phyloP scores from a whole-genome alignment of 495 filamentous ascomycete genomes.

The Rostrohypoxylon terebratum region DNA sequence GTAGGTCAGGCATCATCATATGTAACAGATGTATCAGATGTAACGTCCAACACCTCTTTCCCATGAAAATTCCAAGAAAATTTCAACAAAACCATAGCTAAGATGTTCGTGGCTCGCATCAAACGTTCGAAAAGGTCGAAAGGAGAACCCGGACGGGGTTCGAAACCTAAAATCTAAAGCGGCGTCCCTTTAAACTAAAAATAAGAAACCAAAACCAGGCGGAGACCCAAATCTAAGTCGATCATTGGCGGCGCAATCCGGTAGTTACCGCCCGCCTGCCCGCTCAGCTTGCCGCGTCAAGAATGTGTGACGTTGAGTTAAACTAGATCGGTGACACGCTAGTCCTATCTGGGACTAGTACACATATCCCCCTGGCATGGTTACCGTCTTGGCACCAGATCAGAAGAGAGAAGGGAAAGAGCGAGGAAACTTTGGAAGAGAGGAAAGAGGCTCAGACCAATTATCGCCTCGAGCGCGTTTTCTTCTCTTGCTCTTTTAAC shows the following conservation, averaged over 20 bases:
- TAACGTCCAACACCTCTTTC: slow-evolving; percentile 7
- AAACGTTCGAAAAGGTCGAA: slow-evolving; percentile 8
- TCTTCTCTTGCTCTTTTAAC: neutral
- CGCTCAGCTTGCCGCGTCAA: slow-evolving; percentile 22
- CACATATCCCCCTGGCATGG: slow-evolving; percentile 30
- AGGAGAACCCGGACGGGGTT: slow-evolving; percentile 31
- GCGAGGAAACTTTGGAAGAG: too few species aligned
- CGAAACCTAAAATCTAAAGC: slow-evolving; percentile 39
- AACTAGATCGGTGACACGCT: slow-evolving; percentile 43
- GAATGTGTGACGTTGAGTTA: slow-evolving; percentile 47
- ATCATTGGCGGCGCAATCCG: slow-evolving; percentile 42
- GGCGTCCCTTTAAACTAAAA: slow-evolving; percentile 33
- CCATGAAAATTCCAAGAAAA: neutral
- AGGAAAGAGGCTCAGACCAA: slow-evolving; percentile 29
- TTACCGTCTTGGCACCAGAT: slow-evolving; percentile 43
- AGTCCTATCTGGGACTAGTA: slow-evolving; percentile 19
- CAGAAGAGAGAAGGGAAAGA: slow-evolving; percentile 25
- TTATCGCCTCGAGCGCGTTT: slow-evolving; percentile 7
- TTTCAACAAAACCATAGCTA: slow-evolving; percentile 9
- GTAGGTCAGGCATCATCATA: slow-evolving; percentile 21
- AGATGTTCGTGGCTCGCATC: slow-evolving; percentile 35
- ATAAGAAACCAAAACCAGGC: slow-evolving; percentile 23
- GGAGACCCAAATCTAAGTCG: slow-evolving; percentile 19
- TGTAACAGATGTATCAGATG: neutral
- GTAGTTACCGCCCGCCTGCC: slow-evolving; percentile 44